phyloP scores from a whole-genome alignment of 306 rosid species.

The Pterocarpus macrocarpus region DNA sequence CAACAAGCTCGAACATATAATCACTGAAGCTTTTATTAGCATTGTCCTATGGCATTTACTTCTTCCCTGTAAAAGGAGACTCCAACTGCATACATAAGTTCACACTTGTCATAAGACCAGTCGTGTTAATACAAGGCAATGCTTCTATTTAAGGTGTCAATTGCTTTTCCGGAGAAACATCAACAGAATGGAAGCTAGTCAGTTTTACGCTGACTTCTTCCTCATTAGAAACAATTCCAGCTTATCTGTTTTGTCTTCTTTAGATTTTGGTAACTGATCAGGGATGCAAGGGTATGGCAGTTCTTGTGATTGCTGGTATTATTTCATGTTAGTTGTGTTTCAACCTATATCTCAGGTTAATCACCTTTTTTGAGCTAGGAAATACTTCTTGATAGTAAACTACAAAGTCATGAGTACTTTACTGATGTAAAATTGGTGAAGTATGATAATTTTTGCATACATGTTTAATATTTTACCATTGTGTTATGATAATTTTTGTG shows the following conservation, averaged over 20 bases:
- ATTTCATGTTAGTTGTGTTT: not conserved
- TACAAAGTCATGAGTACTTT: not conserved
- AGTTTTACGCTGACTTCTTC: not conserved
- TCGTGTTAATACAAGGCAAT: not conserved
- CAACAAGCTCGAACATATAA: too few species aligned
- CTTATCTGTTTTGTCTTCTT: not conserved
- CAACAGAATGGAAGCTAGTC: not conserved
- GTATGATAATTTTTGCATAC: not conserved
- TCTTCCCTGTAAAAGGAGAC: not conserved
- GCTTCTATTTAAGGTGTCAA: not conserved
- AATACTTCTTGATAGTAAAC: not conserved
- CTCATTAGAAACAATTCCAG: not conserved
- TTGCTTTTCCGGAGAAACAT: not conserved
- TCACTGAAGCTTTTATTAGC: not conserved
- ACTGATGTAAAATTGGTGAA: not conserved
- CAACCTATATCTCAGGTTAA: not conserved
- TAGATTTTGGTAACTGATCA: constrained; percentile 15
- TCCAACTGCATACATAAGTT: not conserved
- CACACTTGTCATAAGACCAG: not conserved
- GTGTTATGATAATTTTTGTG: not conserved
- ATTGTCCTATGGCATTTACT: not conserved
- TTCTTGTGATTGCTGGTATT: not conserved
- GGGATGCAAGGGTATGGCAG: not conserved
- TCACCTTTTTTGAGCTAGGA: not conserved
- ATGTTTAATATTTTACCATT: not conserved